These are phyloP conservation scores for Tetrahymena thermophila DNA, from an alignment of 73 alveolate genomes.

Conservation along the genomic window DNA sequence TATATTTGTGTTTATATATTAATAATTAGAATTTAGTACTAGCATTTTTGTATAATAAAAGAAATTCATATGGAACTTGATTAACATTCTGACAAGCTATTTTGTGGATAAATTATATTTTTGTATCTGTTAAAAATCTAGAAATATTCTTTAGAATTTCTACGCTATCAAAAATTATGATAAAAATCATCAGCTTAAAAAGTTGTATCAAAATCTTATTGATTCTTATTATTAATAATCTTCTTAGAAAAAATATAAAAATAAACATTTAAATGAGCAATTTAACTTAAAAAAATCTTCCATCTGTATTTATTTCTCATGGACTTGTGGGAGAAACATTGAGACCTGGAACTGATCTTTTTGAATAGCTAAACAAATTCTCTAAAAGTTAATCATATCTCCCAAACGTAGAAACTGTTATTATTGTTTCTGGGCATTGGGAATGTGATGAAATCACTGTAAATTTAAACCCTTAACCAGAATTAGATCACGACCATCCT, in stretches of 20 bases:
- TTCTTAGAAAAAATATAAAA: background rate
- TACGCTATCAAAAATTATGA: background rate
- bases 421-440: background rate
- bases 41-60: background rate
- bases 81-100: background rate
- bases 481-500: background rate
- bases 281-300: background rate
- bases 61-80: background rate
- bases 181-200: background rate
- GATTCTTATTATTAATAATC: background rate
- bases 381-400: background rate
- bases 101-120: background rate
- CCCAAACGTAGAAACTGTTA: background rate
- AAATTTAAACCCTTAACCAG: background rate
- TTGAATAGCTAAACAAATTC: background rate
- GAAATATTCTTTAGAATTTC: background rate
- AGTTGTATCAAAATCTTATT: background rate
- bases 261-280: background rate
- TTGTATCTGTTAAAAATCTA: background rate
- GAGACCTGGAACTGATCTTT: background rate
- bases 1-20: too few species aligned
- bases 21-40: background rate
- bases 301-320: background rate
- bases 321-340: slow-evolving; percentile 1
- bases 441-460: background rate